Evolutionary conservation across 208 protist genomes (phyloP).

Genomic region (Phytomonas sp.): DNA sequence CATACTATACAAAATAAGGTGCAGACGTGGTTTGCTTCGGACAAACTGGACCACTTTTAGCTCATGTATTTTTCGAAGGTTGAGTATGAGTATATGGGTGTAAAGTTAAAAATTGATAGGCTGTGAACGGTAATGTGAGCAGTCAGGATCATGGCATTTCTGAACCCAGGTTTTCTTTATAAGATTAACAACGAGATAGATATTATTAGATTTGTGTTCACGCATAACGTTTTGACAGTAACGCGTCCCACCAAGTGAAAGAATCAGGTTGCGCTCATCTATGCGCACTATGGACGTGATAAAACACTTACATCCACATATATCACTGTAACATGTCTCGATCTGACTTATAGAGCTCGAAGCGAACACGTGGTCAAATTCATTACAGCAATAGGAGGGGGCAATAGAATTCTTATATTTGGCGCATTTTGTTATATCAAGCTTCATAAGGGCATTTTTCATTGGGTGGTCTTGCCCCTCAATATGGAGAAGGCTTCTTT

Average conservation of each 20-base stretch:
- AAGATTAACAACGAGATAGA: constrained; percentile 64
- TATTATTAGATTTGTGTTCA: constrained; percentile 73
- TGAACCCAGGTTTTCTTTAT: constrained; percentile 35
- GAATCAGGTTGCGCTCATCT: constrained; percentile 26
- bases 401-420: background rate
- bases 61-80: too few species aligned
- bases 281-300: constrained; percentile 14
- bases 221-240: constrained; percentile 64
- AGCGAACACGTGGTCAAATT: background rate
- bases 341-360: constrained; percentile 8
- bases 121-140: constrained; percentile 30
- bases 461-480: background rate
- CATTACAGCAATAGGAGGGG: background rate
- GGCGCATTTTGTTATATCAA: background rate
- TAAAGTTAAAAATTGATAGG: constrained; percentile 4
- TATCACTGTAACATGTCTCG: constrained; percentile 14
- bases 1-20: too few species aligned
- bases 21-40: too few species aligned
- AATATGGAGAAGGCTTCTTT: background rate
- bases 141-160: constrained; percentile 85
- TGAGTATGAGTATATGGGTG: too few species aligned
- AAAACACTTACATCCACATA: constrained; percentile 23
- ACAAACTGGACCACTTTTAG: too few species aligned
- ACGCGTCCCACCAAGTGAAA: constrained; percentile 41
- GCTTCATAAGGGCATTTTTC: background rate